Evolutionary conservation across 805 yeast species (phyloP), one percentile per base, ranked within the genome.

Genomic region (Lachancea quebecensis): DNA sequence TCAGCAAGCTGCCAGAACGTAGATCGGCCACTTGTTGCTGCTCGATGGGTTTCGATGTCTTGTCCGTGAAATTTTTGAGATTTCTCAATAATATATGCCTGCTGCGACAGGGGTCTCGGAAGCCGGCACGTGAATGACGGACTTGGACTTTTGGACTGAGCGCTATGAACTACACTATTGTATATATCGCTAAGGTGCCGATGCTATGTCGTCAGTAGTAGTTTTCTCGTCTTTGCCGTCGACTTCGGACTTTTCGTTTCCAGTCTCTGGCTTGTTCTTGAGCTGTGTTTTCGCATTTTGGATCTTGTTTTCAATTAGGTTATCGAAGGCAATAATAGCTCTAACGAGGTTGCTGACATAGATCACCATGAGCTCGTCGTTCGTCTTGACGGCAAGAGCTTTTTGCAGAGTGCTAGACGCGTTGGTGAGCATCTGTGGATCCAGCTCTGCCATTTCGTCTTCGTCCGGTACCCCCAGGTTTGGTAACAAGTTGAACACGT

Each of bases 251-350:
- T 35, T 29, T 18, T 53, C 64, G 50, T 57, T 69, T 37, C 50
- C 53, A n/a, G 46, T 11, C 3, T 40, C 27, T 17, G 25, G 33
- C 14, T 39, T 36, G 2, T 59, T 70, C 52, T 53, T 61, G 37
- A 66, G 63, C 38, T 40, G 59, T 58, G 42, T 64, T 46, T 72
- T 75, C 60, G 81, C 82, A 65, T 89, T 89, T 55, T 85, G 87
- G 53, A 93, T 81, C 69, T 93, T 93, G 70, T 95, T 95, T 58
- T 93, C 98, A 61, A 93, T 93, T 65, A 93, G 76, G 64, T 93
- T 95, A 67, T 93, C 96, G 76, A 93, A 91, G 10, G 98, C 95
- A 60, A 93, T 85, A 57, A 95, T 90, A 5, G 98, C 85, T 61
- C 98, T 78, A 18, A 93, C 96, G 57, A 93, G 71, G 42, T 91